Evolutionary conservation across 1,139 yeast genomes (phyloP).

Genomic region (Cylindricascospora bacillispora): DNA sequence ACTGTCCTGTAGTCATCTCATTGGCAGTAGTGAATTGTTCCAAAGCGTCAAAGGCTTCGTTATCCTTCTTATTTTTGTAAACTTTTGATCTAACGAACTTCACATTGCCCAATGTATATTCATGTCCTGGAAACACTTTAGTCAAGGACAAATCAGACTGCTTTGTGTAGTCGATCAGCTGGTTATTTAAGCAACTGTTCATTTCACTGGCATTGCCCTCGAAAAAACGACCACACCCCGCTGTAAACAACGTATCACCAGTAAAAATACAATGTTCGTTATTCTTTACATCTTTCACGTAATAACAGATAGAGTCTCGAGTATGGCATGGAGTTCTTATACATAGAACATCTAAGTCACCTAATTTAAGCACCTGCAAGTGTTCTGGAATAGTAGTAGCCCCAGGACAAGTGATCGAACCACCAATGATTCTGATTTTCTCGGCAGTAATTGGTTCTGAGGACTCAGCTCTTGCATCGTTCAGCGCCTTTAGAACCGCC

Average conservation of each 20-base stretch:
- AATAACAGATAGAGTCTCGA: slow-evolving; percentile 87
- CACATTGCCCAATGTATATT: slow-evolving; percentile 75
- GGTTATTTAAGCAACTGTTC: slow-evolving; percentile 52
- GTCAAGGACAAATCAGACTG: slow-evolving; percentile 18
- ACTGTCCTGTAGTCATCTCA: slow-evolving; percentile 71
- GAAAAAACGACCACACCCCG: slow-evolving; percentile 95
- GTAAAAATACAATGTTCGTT: slow-evolving; percentile 71
- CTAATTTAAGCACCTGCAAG: slow-evolving; percentile 29
- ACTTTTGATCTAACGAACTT: slow-evolving; percentile 56
- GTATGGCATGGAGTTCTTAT: slow-evolving; percentile 97
- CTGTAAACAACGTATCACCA: slow-evolving; percentile 87
- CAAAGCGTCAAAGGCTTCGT: slow-evolving; percentile 41
- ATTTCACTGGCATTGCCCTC: slow-evolving; percentile 81
- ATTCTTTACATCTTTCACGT: slow-evolving; percentile 47
- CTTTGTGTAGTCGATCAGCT: slow-evolving; percentile 48
- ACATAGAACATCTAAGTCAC: slow-evolving; percentile 50
- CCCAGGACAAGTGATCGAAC: slow-evolving; percentile 31
- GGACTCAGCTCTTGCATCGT: no score
- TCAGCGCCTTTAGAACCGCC: slow-evolving; percentile 1
- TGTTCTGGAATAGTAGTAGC: slow-evolving; percentile 26
- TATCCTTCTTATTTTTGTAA: slow-evolving; percentile 32
- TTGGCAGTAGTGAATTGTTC: slow-evolving; percentile 37
- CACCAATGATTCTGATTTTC: slow-evolving; percentile 60
- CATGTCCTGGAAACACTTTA: slow-evolving; percentile 83
- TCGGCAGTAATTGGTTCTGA: slow-evolving; percentile 29